phyloP scores from a whole-genome alignment of 2,329 filamentous ascomycete genomes.

The Fusarium euwallaceae region DNA sequence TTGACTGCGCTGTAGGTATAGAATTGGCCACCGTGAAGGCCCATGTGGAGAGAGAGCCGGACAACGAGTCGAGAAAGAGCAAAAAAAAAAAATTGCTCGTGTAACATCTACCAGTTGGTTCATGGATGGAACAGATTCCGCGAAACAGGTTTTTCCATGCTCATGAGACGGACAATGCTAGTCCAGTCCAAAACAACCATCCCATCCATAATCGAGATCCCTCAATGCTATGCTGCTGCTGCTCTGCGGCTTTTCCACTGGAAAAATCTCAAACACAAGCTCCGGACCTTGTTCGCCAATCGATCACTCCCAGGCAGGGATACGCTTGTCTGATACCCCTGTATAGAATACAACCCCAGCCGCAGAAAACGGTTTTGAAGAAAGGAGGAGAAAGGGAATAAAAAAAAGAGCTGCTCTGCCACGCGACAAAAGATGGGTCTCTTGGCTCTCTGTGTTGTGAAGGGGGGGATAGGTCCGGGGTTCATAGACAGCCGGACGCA shows the following conservation, averaged over 20 bases:
- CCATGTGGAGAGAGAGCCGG: neutral
- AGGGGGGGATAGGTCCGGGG: constrained; percentile 7
- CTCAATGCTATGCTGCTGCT: neutral
- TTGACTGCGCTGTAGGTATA: constrained; percentile 11
- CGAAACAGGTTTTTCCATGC: neutral
- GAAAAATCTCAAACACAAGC: constrained; percentile 19
- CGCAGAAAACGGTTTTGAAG: constrained; percentile 17
- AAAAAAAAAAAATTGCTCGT: neutral
- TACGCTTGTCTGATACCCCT: constrained; percentile 21
- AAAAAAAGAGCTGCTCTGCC: constrained; percentile 4
- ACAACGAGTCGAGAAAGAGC: no score
- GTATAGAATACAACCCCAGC: constrained; percentile 10
- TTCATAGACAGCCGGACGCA: constrained; percentile 14
- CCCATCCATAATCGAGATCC: constrained; percentile 4
- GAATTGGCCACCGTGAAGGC: constrained; percentile 38
- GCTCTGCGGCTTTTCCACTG: neutral
- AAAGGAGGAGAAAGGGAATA: constrained; percentile 8
- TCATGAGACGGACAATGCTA: neutral
- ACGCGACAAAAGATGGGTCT: constrained; percentile 10
- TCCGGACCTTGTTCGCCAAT: constrained; percentile 9
- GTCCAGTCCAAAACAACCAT: neutral
- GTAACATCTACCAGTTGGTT: neutral
- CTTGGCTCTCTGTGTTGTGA: neutral
- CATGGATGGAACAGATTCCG: neutral
- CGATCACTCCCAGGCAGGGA: constrained; percentile 24